Conservation (phyloP, 1,284 basidiomycete genomes). For the Ganoderma lingzhi region DNA sequence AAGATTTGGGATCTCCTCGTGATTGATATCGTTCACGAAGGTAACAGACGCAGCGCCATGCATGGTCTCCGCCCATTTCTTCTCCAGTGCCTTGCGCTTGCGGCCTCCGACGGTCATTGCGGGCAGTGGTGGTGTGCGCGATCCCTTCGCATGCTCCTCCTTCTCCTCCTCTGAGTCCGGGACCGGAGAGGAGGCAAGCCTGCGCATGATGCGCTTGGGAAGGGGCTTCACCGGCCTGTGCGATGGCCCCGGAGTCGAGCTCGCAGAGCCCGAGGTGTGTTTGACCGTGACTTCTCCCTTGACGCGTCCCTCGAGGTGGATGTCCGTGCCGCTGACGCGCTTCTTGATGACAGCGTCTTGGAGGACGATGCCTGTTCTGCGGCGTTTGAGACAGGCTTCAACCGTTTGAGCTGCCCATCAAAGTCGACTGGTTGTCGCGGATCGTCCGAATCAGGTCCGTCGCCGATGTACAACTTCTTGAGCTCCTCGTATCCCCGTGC, state of each 20-base stretch:
- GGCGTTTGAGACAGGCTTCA: not conserved
- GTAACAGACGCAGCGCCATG: constrained; percentile 52
- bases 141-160: not conserved
- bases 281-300: not conserved
- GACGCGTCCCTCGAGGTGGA: constrained; percentile 7
- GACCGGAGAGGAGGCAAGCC: constrained; percentile 8
- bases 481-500: constrained; percentile 47
- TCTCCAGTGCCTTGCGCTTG: constrained; percentile 18
- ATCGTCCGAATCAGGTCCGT: not conserved
- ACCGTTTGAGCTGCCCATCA: constrained; percentile 12
- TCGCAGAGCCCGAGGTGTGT: constrained; percentile 5
- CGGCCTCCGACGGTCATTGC: constrained; percentile 4
- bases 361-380: not conserved
- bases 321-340: not conserved
- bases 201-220: constrained; percentile 14
- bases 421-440: constrained; percentile 16
- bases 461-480: constrained; percentile 11
- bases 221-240: constrained; percentile 14
- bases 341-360: constrained; percentile 5
- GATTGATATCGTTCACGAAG: constrained; percentile 56
- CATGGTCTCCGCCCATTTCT: constrained; percentile 17
- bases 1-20: constrained; percentile 54
- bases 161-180: constrained; percentile 10
- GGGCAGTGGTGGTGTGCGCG: not conserved
- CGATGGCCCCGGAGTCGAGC: constrained; percentile 2